These are phyloP conservation scores for Cyathus striatus DNA, from an alignment of 768 basidiomycete genomes.

Conservation along the genomic window DNA sequence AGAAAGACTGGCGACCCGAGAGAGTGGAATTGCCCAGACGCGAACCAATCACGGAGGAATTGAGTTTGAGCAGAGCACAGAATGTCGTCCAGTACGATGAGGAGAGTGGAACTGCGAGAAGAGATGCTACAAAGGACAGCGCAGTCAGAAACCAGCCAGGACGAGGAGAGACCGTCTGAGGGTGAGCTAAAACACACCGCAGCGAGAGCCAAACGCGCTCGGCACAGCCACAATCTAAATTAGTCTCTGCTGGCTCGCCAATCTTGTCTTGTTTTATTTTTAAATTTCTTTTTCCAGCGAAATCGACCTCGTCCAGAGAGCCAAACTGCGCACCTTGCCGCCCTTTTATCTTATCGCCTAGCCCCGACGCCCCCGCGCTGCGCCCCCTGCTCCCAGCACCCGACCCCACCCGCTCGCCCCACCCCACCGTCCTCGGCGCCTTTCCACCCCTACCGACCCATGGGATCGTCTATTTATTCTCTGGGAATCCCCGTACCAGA, in stretches of 20 bases:
- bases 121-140: no score
- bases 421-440: background rate
- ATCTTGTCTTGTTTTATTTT: background rate
- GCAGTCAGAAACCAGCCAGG: no score
- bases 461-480: conserved; percentile 1
- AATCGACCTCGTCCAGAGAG: no score
- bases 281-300: no score
- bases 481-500: conserved; percentile 1
- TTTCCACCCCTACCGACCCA: background rate
- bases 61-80: conserved; percentile 4
- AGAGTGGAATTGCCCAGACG: conserved; percentile 32
- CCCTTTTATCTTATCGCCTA: no score
- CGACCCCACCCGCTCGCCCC: no score
- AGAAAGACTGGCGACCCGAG: conserved; percentile 28
- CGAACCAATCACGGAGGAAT: conserved; percentile 14
- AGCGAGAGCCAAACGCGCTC: background rate
- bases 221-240: conserved; percentile 1
- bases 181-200: background rate
- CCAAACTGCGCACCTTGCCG: no score
- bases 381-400: no score
- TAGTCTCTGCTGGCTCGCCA: background rate
- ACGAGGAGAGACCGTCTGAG: background rate
- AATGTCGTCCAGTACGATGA: background rate
- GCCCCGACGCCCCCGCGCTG: no score
- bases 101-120: no score